Evolutionary conservation across 306 rosid species (phyloP).

Genomic region (Inga laurina): DNA sequence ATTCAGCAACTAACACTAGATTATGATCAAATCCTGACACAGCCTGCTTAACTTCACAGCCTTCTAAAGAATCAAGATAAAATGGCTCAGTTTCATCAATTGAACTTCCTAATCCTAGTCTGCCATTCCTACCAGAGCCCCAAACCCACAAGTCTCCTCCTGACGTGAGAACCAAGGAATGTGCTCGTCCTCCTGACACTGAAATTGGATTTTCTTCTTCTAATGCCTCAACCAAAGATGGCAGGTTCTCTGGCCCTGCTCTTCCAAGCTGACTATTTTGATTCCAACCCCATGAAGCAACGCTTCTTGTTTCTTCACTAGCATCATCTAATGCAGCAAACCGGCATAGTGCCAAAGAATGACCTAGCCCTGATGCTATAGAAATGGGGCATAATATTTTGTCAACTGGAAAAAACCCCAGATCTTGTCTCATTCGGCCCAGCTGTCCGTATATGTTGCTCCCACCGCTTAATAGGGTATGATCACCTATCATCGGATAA

Average conservation of each 20-base stretch:
- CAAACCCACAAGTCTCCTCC: conserved; percentile 82
- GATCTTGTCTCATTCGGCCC: conserved; percentile 63
- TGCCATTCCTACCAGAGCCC: conserved; percentile 91
- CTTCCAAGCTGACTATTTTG: conserved; percentile 82
- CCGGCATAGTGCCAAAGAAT: conserved; percentile 81
- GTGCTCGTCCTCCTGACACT: conserved; percentile 83
- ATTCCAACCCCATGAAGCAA: conserved; percentile 95
- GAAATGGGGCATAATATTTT: conserved; percentile 46
- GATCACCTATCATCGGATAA: conserved; percentile 61
- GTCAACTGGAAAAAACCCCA: conserved; percentile 79
- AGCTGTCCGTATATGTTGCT: conserved; percentile 78
- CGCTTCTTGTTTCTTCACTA: conserved; percentile 43
- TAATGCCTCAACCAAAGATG: conserved; percentile 58
- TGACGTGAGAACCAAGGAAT: conserved; percentile 72
- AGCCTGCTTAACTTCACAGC: conserved; percentile 67
- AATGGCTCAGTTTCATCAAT: conserved; percentile 69
- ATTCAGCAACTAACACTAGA: conserved; percentile 65
- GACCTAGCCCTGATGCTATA: conserved; percentile 88
- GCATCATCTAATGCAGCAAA: conserved; percentile 40
- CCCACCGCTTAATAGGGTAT: conserved; percentile 76
- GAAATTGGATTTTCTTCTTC: conserved; percentile 62
- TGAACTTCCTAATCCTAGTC: conserved; percentile 84
- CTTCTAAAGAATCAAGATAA: conserved; percentile 62
- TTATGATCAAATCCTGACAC: conserved; percentile 93
- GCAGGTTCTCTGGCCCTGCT: conserved; percentile 54